Evolutionary conservation across 192 early-diverging fungal species (phyloP).

Genomic region (Phycomyces blakesleeanus): DNA sequence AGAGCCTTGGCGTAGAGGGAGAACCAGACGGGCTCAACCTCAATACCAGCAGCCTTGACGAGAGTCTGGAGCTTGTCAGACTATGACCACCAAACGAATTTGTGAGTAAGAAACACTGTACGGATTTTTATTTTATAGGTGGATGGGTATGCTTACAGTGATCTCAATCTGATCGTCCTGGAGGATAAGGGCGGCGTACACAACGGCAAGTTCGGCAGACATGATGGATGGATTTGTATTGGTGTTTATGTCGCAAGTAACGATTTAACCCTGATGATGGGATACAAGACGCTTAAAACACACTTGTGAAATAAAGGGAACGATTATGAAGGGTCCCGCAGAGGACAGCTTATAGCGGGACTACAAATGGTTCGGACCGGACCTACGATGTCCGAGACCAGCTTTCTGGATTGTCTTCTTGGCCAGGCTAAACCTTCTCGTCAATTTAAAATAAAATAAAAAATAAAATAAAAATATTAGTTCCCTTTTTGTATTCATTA

Average conservation of each 20-base stretch:
- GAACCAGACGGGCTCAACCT: conserved; percentile 90
- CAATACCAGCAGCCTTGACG: conserved; percentile 81
- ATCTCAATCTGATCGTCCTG: conserved; percentile 92
- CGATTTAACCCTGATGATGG: conserved; percentile 13
- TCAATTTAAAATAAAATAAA: too few species aligned
- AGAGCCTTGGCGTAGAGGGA: conserved; percentile 96
- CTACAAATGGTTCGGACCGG: too few species aligned
- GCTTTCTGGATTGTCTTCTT: too few species aligned
- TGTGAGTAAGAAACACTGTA: not conserved
- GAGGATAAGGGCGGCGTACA: conserved; percentile 95
- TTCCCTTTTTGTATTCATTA: not conserved
- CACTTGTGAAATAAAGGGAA: not conserved
- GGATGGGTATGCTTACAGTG: conserved; percentile 60
- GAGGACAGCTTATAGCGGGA: too few species aligned
- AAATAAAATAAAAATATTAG: not conserved
- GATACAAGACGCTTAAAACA: conserved; percentile 15
- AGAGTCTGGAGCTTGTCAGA: conserved; percentile 82
- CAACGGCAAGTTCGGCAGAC: conserved; percentile 78
- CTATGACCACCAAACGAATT: conserved; percentile 45
- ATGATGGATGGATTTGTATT: conserved; percentile 21
- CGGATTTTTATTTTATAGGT: conserved; percentile 7
- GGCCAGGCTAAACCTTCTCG: too few species aligned
- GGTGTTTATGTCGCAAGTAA: conserved; percentile 14
- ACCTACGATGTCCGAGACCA: too few species aligned
- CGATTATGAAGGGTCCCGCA: too few species aligned